Base-by-base conservation (phyloP, 2,329 filamentous ascomycete species). In the Rhynchosporium agropyri region DNA sequence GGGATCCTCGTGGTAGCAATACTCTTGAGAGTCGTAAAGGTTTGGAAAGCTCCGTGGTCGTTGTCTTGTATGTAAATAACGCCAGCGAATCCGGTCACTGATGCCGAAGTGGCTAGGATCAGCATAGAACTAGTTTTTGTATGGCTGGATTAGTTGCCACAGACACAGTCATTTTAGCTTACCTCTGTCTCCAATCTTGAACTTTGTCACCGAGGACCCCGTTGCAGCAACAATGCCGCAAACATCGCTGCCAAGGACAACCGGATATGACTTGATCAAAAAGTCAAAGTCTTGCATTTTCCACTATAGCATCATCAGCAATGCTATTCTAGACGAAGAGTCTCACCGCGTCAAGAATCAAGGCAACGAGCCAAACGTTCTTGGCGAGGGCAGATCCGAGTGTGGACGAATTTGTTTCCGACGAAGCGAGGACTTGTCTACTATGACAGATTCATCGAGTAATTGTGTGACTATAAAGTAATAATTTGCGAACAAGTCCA, bases 21-120 rank as follows among this genome's bases (percentile, higher is more conserved):
- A 71, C 76, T 79, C 2, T 76, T 76, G 3, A 81, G 71, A 10
- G 81, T 69, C 3, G 76, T 79, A 0, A 69, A 69, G 48, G 80
- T 76, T 60, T 81, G 80, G 51, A 81, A 82, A 2, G 67, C 75
- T 72, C 45, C 66, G 69, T 56, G 68, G 63, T 60, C 69, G 15
- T 56, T 77, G 73, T 67, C 80, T 1, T 68, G 55, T 15, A 67
- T 69, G 38, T 70, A 56, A 80, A 83, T 68, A 84, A 84, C 6
- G 72, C 73, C 64, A 15, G 43, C 64, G 43, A 67, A 69, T 3
- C 69, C 83, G 79, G 65, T 83, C 80, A 70, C 83, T 72, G 13
- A 28, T 42, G 10, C 6, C 33, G 26, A 5, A 2, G 26, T 8
- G 10, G 3, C 5, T 29, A 0, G 15, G 3, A 33, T 54, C 15